A percentile compares a stretch with the other conserved stretches of the same genome.
Evolutionary conservation across 495 filamentous ascomycete species (phyloP).

Genomic region (Lentithecium fluviatile): DNA sequence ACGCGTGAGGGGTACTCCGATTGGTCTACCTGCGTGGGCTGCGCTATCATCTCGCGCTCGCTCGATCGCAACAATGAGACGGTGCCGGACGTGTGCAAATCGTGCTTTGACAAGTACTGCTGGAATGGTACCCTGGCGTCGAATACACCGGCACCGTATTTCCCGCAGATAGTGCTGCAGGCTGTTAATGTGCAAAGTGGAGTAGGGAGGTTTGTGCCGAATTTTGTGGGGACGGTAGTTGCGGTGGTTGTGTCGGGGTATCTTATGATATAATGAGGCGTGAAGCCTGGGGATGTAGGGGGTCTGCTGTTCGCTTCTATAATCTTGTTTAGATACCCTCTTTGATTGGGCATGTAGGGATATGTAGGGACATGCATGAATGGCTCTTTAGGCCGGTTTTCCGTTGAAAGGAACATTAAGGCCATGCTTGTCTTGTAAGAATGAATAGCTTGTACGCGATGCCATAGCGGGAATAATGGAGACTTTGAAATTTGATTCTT

Average conservation of each 20-base stretch:
- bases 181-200: conserved; percentile 21
- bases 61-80: conserved; percentile 63
- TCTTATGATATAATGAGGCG: not conserved
- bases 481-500: too few relatives aligned
- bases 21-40: conserved; percentile 82
- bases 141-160: conserved; percentile 16
- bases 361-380: too few relatives aligned
- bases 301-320: too few relatives aligned
- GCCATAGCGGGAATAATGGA: too few relatives aligned
- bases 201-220: conserved; percentile 20
- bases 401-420: too few relatives aligned
- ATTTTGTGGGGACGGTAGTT: conserved; percentile 1
- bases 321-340: too few relatives aligned
- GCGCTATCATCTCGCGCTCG: conserved; percentile 78
- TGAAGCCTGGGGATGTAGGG: too few relatives aligned
- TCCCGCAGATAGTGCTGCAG: conserved; percentile 8
- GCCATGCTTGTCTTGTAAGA: too few relatives aligned
- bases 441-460: too few relatives aligned
- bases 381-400: too few relatives aligned
- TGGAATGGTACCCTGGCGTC: conserved; percentile 71
- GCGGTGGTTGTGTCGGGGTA: not conserved
- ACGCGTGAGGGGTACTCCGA: conserved; percentile 57
- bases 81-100: conserved; percentile 64
- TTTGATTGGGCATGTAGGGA: too few relatives aligned
- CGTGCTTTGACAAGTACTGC: conserved; percentile 81